Evolutionary conservation across 345 rosid species (phyloP).

Genomic region (Gossypium arboreum): DNA sequence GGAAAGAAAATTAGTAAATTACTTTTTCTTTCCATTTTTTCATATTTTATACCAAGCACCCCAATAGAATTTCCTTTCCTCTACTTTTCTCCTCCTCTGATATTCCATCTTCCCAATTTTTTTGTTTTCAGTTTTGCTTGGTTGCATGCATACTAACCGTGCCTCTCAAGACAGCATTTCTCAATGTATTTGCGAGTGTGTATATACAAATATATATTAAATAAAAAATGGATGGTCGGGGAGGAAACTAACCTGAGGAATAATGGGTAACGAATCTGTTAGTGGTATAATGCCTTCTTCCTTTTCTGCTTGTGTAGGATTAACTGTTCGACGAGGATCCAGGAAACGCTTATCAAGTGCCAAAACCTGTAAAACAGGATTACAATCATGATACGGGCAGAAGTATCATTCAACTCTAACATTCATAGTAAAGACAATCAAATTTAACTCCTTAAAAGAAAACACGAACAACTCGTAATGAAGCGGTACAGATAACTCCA

Average conservation of each 20-base stretch:
- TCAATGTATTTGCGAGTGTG: background rate
- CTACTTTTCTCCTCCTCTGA: too few relatives aligned
- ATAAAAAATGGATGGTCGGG: background rate
- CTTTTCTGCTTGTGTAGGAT: constrained; percentile 94
- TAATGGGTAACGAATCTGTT: constrained; percentile 82
- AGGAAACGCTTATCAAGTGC: constrained; percentile 89
- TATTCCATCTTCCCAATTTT: too few relatives aligned
- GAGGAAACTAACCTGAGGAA: constrained; percentile 71
- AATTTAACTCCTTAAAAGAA: background rate
- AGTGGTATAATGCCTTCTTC: constrained; percentile 97
- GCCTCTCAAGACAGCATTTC: background rate
- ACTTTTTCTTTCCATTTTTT: too few relatives aligned
- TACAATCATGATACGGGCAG: background rate
- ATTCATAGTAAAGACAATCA: background rate
- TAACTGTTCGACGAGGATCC: constrained; percentile 88
- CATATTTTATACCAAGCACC: too few relatives aligned
- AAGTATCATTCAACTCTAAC: background rate
- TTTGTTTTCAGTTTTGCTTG: too few relatives aligned
- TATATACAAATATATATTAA: background rate
- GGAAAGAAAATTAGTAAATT: too few relatives aligned
- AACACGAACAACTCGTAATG: background rate
- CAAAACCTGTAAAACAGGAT: constrained; percentile 46
- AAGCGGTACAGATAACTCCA: background rate
- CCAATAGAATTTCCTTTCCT: too few relatives aligned
- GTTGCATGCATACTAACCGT: background rate